Evolutionary conservation across 257 asterid species (phyloP), one percentile per base, ranked within the genome.

Genomic region (Salvia miltiorrhiza): DNA sequence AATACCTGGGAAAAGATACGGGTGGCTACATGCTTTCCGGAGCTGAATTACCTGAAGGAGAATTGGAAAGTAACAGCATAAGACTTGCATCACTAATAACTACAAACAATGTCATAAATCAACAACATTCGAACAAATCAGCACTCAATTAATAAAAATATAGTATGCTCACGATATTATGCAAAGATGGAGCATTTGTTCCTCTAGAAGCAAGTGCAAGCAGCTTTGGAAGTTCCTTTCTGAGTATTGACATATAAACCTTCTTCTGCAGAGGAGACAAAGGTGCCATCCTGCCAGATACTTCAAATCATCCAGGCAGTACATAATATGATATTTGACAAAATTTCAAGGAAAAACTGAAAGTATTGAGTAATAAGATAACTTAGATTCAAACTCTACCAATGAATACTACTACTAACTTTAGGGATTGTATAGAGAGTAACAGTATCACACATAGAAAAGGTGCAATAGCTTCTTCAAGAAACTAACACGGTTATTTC

Each of bases 11-110:
- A 93, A 93, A 79, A 93, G 96, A 82, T 90, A 93, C 1, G 98
- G 98, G 73, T 93, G 98, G 77, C 96, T 93, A 68, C 98, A 93
- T 61, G 98, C 96, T 81, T 93, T 93, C 39, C 98, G 87, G 7
- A 93, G 92, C 81, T 93, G 98, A 76, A 93, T 85, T 69, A 90
- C 97, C 98, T 93, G 86, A 67, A 78, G 64, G 77, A 32, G 65
- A 81, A 73, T 50, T 39, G 56, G 54, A 75, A 10, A 62, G 77
- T 39, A 47, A 41, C 23, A 69, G 45, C 65, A 74, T 78, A 53
- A 56, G 73, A 58, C 33, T 75, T 62, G 43, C 67, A 60, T 58
- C 49, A 57, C 13, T 49, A 43, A 41, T 37, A 45, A 48, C 52
- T 47, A 68, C 17, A 47, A 23, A 71, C 49, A 66, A 58, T 30